These are phyloP conservation scores for Colletotrichum orbiculare DNA, from an alignment of 2,329 filamentous ascomycete genomes.

Conservation along the genomic window DNA sequence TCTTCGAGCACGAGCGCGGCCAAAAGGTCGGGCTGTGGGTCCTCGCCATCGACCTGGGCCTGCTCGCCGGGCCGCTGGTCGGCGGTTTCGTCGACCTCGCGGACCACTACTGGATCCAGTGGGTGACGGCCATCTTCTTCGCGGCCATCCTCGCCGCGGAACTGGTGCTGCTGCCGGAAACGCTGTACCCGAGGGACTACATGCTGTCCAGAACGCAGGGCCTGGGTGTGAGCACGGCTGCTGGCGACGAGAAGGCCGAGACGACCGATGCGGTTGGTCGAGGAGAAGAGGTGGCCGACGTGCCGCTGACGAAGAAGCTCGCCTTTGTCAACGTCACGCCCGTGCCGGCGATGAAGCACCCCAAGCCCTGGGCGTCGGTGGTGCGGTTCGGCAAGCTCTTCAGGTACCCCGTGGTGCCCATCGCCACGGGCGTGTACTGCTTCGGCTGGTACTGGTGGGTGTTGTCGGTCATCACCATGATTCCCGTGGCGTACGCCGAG, in stretches of 20 bases:
- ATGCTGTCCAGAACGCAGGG: slow-evolving; percentile 51
- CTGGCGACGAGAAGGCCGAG: slow-evolving; percentile 31
- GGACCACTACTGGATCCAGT: slow-evolving; percentile 62
- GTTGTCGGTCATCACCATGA: slow-evolving; percentile 62
- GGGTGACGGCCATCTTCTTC: slow-evolving; percentile 65
- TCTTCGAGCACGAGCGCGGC: slow-evolving; percentile 67
- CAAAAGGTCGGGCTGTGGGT: slow-evolving; percentile 68
- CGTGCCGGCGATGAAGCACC: slow-evolving; percentile 62
- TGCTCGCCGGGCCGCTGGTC: slow-evolving; percentile 56
- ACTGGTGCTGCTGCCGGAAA: slow-evolving; percentile 64
- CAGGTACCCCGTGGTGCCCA: slow-evolving; percentile 55
- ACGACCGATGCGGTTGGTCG: slow-evolving; percentile 12
- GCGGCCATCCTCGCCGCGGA: slow-evolving; percentile 59
- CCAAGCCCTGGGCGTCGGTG: slow-evolving; percentile 58
- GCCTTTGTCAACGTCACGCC: slow-evolving; percentile 57
- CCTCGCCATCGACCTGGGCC: slow-evolving; percentile 63
- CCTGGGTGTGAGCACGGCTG: slow-evolving; percentile 7
- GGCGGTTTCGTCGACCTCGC: slow-evolving; percentile 63
- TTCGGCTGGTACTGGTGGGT: slow-evolving; percentile 70
- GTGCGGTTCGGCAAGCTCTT: slow-evolving; percentile 59
- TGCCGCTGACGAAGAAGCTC: slow-evolving; percentile 54
- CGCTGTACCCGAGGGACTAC: slow-evolving; percentile 63
- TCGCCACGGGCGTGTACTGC: slow-evolving; percentile 60
- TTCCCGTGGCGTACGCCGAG: slow-evolving; percentile 62
- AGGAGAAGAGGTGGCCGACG: slow-evolving; percentile 29